Conservation (phyloP, 106 monocot genomes). For the Amphibolis antarctica region DNA sequence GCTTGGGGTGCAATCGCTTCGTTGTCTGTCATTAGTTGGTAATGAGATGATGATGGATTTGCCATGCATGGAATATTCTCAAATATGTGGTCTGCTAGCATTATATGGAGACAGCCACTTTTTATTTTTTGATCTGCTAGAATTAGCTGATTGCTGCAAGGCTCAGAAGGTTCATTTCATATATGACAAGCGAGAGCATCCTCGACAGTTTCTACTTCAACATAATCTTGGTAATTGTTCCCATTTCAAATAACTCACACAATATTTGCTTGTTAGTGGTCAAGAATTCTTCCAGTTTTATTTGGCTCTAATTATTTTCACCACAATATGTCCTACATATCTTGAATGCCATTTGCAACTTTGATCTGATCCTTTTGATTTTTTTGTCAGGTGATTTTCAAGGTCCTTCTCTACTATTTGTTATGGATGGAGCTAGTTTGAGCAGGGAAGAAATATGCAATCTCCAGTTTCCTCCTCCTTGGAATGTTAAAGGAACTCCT, state of each 20-base stretch:
- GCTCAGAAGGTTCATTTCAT: conserved; percentile 77
- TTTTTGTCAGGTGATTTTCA: conserved; percentile 71
- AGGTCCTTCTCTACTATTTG: conserved; percentile 57
- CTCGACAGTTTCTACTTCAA: conserved; percentile 80
- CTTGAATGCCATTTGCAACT: background rate
- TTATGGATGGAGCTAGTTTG: conserved; percentile 68
- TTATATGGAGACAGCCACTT: conserved; percentile 64
- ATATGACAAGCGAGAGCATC: conserved; percentile 90
- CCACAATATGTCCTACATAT: too few species aligned
- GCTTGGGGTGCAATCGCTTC: conserved; percentile 72
- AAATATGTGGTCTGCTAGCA: conserved; percentile 63
- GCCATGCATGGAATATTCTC: conserved; percentile 80
- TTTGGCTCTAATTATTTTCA: too few species aligned
- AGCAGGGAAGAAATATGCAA: conserved; percentile 64
- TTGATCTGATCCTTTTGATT: background rate
- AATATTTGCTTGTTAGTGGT: background rate
- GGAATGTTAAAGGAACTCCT: conserved; percentile 60
- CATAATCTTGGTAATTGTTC: conserved; percentile 69
- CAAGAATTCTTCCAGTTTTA: too few species aligned
- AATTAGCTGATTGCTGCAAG: conserved; percentile 74
- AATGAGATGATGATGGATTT: conserved; percentile 61
- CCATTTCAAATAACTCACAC: background rate
- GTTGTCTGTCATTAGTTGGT: conserved; percentile 59
- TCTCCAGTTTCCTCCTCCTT: conserved; percentile 84
- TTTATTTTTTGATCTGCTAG: conserved; percentile 82